Evolutionary conservation across 2,329 filamentous ascomycete genomes (phyloP).

Genomic region (Helminthosporium solani): DNA sequence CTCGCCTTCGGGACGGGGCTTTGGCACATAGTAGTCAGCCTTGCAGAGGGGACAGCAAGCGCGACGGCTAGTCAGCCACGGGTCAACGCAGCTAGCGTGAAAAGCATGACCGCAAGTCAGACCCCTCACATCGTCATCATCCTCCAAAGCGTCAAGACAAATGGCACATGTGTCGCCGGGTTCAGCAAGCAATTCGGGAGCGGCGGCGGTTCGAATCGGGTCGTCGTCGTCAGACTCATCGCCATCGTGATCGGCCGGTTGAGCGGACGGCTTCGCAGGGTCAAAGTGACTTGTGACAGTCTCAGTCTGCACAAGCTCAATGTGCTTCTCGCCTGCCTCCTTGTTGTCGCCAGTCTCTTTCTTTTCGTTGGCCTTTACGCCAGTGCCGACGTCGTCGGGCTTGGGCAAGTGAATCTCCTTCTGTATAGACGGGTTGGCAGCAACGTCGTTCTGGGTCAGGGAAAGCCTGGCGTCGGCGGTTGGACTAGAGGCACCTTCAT

Average conservation of each 20-base stretch:
- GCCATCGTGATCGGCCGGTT: conserved; percentile 39
- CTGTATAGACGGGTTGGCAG: conserved; percentile 39
- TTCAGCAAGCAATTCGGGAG: conserved; percentile 75
- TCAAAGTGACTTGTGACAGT: conserved; percentile 29
- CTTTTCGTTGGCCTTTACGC: conserved; percentile 29
- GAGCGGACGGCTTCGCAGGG: conserved; percentile 17
- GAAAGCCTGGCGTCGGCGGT: conserved; percentile 42
- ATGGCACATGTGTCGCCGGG: conserved; percentile 95
- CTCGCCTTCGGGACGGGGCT: conserved; percentile 69
- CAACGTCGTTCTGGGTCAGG: conserved; percentile 50
- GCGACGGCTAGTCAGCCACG: conserved; percentile 90
- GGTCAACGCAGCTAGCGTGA: conserved; percentile 92
- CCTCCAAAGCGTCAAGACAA: conserved; percentile 89
- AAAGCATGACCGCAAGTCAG: conserved; percentile 97
- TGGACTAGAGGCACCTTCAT: conserved; percentile 33
- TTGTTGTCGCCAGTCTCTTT: conserved; percentile 19
- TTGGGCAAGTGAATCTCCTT: conserved; percentile 15
- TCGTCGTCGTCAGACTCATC: conserved; percentile 71
- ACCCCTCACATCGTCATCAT: conserved; percentile 92
- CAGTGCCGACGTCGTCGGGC: conserved; percentile 21
- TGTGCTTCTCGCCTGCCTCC: conserved; percentile 17
- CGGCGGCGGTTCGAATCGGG: conserved; percentile 78
- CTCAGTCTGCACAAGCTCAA: conserved; percentile 32
- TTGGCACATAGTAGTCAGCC: conserved; percentile 94
- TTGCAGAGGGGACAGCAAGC: conserved; percentile 98